Percentiles rank a stretch among this genome's conserved stretches.
These are phyloP conservation scores for Saprolegnia diclina DNA, from an alignment of 352 stramenopile genomes.

Conservation along the genomic window DNA sequence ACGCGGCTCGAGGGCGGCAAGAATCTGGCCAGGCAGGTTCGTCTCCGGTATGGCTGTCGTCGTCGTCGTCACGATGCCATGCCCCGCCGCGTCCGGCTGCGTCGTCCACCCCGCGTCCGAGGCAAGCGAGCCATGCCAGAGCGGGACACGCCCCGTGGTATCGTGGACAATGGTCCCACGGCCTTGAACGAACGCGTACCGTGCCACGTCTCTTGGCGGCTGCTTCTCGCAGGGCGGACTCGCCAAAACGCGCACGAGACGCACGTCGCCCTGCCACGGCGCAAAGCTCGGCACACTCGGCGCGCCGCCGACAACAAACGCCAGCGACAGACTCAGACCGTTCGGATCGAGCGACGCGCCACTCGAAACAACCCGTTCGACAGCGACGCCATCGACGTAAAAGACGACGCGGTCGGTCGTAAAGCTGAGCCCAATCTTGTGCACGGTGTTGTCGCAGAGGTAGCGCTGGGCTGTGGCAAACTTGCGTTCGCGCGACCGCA, in stretches of 20 bases:
- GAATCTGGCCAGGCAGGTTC: background rate
- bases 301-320: constrained; percentile 7
- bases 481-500: constrained; percentile 20
- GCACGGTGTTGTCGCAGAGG: background rate
- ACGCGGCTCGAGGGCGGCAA: background rate
- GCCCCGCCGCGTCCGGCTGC: background rate
- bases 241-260: background rate
- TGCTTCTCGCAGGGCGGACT: background rate
- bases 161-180: constrained; percentile 3
- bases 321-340: background rate
- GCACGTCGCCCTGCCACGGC: constrained; percentile 3
- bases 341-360: background rate
- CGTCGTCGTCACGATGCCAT: background rate
- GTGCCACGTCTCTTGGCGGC: background rate
- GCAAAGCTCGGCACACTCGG: background rate
- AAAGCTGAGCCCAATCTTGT: constrained; percentile 4
- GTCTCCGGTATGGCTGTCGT: background rate
- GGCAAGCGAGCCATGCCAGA: background rate
- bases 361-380: constrained; percentile 9
- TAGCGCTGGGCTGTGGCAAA: constrained; percentile 5
- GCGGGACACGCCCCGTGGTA: background rate
- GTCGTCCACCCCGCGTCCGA: background rate
- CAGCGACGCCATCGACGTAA: constrained; percentile 17
- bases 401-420: constrained; percentile 14
- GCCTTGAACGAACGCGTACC: constrained; percentile 11